Percentiles rank a stretch among this genome's conserved stretches.
Conservation (phyloP, 495 filamentous ascomycete species). For the Xanthoparmelia taractica region DNA sequence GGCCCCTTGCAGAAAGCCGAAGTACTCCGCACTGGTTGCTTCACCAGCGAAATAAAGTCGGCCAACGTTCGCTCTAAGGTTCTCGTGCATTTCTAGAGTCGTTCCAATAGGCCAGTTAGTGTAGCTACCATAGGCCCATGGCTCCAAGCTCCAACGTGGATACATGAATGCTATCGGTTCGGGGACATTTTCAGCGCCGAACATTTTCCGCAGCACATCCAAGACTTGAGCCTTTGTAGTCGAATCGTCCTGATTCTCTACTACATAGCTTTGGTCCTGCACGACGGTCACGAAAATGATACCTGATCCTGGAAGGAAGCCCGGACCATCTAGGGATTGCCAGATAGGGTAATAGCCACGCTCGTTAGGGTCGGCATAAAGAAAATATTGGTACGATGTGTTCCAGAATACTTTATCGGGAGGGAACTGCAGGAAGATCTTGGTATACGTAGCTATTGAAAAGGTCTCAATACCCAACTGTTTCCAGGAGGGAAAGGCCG, state of each 20-base stretch:
- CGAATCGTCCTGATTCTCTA: slow-evolving; percentile 56
- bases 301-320: slow-evolving; percentile 55
- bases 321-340: slow-evolving; percentile 54
- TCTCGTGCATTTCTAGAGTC: slow-evolving; percentile 62
- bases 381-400: slow-evolving; percentile 55
- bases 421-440: slow-evolving; percentile 67
- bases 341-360: slow-evolving; percentile 66
- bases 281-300: slow-evolving; percentile 69
- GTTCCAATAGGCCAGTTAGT: slow-evolving; percentile 65
- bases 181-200: slow-evolving; percentile 50
- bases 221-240: slow-evolving; percentile 54
- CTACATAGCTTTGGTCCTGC: slow-evolving; percentile 49
- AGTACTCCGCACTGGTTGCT: slow-evolving; percentile 60
- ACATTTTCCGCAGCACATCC: slow-evolving; percentile 58
- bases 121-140: slow-evolving; percentile 64
- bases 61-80: slow-evolving; percentile 60
- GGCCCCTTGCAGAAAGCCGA: slow-evolving; percentile 63
- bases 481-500: slow-evolving; percentile 60
- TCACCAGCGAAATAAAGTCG: slow-evolving; percentile 67
- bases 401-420: slow-evolving; percentile 63
- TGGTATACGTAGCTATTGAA: slow-evolving; percentile 70
- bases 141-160: slow-evolving; percentile 58
- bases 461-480: slow-evolving; percentile 56
- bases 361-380: slow-evolving; percentile 56
- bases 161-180: slow-evolving; percentile 64